phyloP scores from a whole-genome alignment of 225 moss, liverwort and hornwort genomes.

The Climacium dendroides region DNA sequence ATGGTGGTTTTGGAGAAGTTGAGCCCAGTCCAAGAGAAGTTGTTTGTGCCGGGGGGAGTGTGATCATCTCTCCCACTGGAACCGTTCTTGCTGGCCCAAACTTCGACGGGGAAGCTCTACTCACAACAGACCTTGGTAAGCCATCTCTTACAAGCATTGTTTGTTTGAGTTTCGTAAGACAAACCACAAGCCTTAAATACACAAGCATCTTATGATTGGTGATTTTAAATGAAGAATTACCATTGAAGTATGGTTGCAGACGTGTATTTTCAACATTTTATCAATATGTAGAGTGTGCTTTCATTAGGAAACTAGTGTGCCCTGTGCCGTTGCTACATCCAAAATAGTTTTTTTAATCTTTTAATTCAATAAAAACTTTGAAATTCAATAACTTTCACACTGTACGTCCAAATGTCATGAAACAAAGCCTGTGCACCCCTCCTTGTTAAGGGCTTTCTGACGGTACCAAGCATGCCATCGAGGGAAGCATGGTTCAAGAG shows the following conservation, averaged over 20 bases:
- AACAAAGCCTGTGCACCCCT: no score
- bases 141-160: neutral
- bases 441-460: no score
- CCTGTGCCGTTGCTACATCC: no score
- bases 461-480: no score
- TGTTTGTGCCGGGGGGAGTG: slow-evolving; percentile 52
- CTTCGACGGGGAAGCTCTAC: slow-evolving; percentile 48
- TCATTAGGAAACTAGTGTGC: neutral
- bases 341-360: no score
- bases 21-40: slow-evolving; percentile 40
- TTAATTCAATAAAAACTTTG: no score
- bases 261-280: neutral
- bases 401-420: no score
- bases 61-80: slow-evolving; percentile 57
- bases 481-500: no score
- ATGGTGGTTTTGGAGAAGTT: slow-evolving; percentile 16
- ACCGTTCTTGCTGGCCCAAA: slow-evolving; percentile 53
- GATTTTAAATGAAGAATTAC: neutral
- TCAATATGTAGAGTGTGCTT: neutral
- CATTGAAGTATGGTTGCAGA: neutral
- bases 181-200: neutral
- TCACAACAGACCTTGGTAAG: slow-evolving; percentile 51
- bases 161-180: neutral
- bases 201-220: neutral
- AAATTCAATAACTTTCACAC: no score